Base-by-base conservation (phyloP, 2,329 filamentous ascomycete species). In the Ascochyta clinopodiicola region DNA sequence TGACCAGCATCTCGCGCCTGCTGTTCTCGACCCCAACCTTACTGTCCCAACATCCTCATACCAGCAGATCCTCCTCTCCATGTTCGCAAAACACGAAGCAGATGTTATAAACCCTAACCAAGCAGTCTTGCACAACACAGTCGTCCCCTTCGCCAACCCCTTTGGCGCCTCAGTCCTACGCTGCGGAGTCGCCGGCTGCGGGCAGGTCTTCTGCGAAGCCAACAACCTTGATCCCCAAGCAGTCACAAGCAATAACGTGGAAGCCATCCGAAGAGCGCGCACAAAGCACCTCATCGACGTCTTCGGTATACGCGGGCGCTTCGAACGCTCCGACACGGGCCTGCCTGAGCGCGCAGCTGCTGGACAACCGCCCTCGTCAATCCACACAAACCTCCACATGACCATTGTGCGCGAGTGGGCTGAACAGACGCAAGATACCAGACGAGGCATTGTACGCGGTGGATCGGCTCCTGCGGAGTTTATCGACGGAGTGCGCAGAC, bases 81-180 rank as follows among this genome's bases (percentile, higher is more conserved):
- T 69, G 38, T 74, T 75, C 61, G 60, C 60, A 4, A 44, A 29
- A 3, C 49, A 60, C 27, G 44, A 58, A 12, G 46, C 50, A 6
- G 32, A 51, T 13, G 43, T 49, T 17, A 59, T 63, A 49, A 47
- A 61, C 38, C 19, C 54, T 4, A 29, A 35, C 7, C 43, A 48
- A n/a, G 54, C 55, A 22, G 40, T 27, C 5, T 17, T 34, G 0
- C 64, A 66, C 44, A 45, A 19, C 10, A 42, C 12, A 6, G 3
- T 61, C 2, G 47, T 68, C 1, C 69, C 69, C 10, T 75, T 73
- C 55, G 57, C 54, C 10, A 68, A 58, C 27, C 66, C 64, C 4
- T 69, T 66, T 46, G 68, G 68, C n/a, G 53, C 67, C 5, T 72
- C 67, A 10, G 65, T 72, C 36, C 61, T 73, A 1, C 60, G 54